Percentiles rank a stretch among this genome's conserved stretches.
Conservation (phyloP, 352 stramenopile genomes). For the Globisporangium emineosum region DNA sequence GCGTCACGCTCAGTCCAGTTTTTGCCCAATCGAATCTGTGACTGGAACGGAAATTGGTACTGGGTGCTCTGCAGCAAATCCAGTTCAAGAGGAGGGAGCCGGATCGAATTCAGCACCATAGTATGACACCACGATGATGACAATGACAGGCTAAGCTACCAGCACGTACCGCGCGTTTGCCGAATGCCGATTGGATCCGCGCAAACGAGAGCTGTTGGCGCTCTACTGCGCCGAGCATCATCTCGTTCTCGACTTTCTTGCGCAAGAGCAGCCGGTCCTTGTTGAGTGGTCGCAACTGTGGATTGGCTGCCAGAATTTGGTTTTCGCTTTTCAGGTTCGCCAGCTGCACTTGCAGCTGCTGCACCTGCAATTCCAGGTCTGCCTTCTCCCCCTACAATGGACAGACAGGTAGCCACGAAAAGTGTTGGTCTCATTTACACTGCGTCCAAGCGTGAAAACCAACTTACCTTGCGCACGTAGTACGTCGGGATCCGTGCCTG, state of each 20-base stretch:
- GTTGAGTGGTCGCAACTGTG: background rate
- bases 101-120: too few relatives aligned
- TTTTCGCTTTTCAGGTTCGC: background rate
- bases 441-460: too few relatives aligned
- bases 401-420: too few relatives aligned
- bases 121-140: too few relatives aligned
- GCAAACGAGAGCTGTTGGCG: background rate
- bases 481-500: background rate
- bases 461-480: conserved; percentile 1
- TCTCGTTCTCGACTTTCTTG: background rate
- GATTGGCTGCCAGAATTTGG: background rate
- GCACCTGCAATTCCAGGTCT: background rate
- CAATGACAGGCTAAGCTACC: too few relatives aligned
- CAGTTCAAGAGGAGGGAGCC: too few relatives aligned
- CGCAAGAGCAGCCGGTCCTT: background rate
- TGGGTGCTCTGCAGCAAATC: background rate
- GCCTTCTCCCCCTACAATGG: background rate
- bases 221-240: background rate
- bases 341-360: background rate
- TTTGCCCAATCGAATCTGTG: conserved; percentile 23
- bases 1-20: conserved; percentile 25
- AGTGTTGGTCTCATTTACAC: too few relatives aligned
- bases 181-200: background rate
- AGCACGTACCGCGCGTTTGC: background rate
- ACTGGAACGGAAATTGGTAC: background rate